Percentiles rank a stretch among this genome's conserved stretches.
phyloP scores from a whole-genome alignment of 2,329 filamentous ascomycete species.

The Domatiomyces globalis region DNA sequence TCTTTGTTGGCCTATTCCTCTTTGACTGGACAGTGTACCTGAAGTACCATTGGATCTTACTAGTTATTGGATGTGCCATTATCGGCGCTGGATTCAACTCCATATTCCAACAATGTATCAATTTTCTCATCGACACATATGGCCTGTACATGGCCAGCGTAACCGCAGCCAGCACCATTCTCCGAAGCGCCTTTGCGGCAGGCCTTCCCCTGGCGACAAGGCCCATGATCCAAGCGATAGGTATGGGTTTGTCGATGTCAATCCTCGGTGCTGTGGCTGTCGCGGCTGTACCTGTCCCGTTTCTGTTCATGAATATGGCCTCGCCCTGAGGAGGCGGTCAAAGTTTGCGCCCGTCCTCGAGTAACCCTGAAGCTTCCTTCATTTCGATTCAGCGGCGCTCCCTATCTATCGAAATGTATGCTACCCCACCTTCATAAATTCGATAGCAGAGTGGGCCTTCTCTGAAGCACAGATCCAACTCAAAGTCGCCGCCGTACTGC shows the following conservation, averaged over 20 bases:
- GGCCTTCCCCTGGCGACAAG: conserved; percentile 25
- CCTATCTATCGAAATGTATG: too few species aligned
- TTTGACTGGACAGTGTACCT: conserved; percentile 30
- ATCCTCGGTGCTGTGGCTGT: conserved; percentile 30
- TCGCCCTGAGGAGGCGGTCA: conserved; percentile 28
- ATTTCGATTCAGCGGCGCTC: not conserved
- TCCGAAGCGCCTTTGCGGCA: conserved; percentile 29
- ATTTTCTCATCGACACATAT: conserved; percentile 32
- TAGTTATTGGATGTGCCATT: conserved; percentile 25
- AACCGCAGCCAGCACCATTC: conserved; percentile 31
- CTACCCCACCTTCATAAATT: too few species aligned
- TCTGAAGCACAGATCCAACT: too few species aligned
- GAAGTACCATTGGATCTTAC: conserved; percentile 23
- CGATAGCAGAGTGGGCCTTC: too few species aligned
- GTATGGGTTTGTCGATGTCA: conserved; percentile 29
- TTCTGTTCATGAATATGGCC: conserved; percentile 32
- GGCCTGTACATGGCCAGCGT: conserved; percentile 30
- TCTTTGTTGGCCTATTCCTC: conserved; percentile 32
- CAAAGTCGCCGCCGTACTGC: too few species aligned
- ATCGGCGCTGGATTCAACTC: conserved; percentile 31
- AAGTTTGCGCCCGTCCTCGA: conserved; percentile 28
- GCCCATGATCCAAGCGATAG: conserved; percentile 30
- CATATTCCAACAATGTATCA: conserved; percentile 33
- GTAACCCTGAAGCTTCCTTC: not conserved
- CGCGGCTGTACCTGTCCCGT: conserved; percentile 30